Conservation (phyloP, 352 stramenopile species). For the Pythium myriotylum region DNA sequence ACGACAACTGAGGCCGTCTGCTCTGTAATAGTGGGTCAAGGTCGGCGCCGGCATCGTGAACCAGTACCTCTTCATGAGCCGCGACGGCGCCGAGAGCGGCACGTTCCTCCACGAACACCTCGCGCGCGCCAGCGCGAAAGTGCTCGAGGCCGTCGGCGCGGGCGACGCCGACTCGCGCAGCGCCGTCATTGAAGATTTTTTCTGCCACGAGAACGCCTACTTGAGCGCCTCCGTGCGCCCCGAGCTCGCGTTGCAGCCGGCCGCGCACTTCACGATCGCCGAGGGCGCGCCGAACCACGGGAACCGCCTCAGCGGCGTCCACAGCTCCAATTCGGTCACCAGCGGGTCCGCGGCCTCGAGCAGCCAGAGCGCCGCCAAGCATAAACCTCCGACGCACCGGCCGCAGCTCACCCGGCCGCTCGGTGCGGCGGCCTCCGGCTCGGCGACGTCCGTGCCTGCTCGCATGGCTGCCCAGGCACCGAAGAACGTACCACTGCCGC, state of each 20-base stretch:
- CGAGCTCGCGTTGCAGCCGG: conserved; percentile 39
- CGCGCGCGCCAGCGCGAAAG: conserved; percentile 38
- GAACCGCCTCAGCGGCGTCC: conserved; percentile 2
- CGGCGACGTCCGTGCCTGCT: conserved; percentile 4
- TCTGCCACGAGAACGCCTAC: conserved; percentile 69
- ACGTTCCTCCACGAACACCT: conserved; percentile 74
- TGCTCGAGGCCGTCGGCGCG: conserved; percentile 43
- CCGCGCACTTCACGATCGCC: conserved; percentile 68
- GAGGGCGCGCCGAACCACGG: conserved; percentile 29
- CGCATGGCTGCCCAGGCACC: conserved; percentile 7
- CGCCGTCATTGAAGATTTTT: conserved; percentile 49
- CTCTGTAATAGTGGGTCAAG: conserved; percentile 78
- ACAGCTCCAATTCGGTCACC: not conserved
- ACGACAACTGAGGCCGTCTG: no score
- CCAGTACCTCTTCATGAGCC: conserved; percentile 63
- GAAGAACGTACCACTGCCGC: conserved; percentile 41
- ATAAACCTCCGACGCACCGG: conserved; percentile 28
- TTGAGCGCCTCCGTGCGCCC: conserved; percentile 60
- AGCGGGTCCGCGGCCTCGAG: not conserved
- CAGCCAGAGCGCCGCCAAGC: not conserved
- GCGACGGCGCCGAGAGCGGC: conserved; percentile 39
- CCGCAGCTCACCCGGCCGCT: conserved; percentile 30
- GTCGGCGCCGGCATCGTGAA: conserved; percentile 63
- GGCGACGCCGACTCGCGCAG: not conserved
- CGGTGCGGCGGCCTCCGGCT: conserved; percentile 22